Evolutionary conservation across 768 basidiomycete species (phyloP).

Genomic region (Xerocomellus dryophilus): DNA sequence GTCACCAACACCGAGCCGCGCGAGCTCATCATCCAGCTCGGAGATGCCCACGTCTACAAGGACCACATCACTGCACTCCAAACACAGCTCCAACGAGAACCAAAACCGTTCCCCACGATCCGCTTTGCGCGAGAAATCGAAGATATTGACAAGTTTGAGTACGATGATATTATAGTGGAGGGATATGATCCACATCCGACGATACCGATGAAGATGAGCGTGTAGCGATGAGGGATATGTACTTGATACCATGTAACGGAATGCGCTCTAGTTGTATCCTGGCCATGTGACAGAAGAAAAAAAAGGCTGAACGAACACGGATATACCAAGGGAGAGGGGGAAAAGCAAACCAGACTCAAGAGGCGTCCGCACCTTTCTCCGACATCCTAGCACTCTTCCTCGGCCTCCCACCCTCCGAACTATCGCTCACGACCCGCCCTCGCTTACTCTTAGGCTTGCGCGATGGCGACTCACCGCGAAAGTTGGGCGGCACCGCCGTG

Average conservation of each 20-base stretch:
- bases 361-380: background rate
- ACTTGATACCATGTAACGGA: constrained; percentile 2
- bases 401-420: constrained; percentile 13
- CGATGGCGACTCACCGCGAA: constrained; percentile 29
- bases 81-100: constrained; percentile 74
- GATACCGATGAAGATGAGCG: constrained; percentile 97
- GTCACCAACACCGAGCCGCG: constrained; percentile 83
- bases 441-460: constrained; percentile 30
- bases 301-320: background rate
- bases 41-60: constrained; percentile 94
- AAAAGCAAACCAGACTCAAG: background rate
- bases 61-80: constrained; percentile 90
- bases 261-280: background rate
- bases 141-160: constrained; percentile 77
- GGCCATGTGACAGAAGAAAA: background rate
- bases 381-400: constrained; percentile 22
- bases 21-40: constrained; percentile 93
- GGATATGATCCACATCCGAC: constrained; percentile 81
- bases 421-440: constrained; percentile 17
- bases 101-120: constrained; percentile 80
- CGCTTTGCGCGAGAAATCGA: constrained; percentile 63
- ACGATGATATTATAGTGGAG: constrained; percentile 80
- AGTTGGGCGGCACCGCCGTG: constrained; percentile 43
- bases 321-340: too few relatives aligned
- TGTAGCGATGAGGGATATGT: constrained; percentile 36